phyloP scores from a whole-genome alignment of 768 basidiomycete genomes.

The Grammothele lineata region DNA sequence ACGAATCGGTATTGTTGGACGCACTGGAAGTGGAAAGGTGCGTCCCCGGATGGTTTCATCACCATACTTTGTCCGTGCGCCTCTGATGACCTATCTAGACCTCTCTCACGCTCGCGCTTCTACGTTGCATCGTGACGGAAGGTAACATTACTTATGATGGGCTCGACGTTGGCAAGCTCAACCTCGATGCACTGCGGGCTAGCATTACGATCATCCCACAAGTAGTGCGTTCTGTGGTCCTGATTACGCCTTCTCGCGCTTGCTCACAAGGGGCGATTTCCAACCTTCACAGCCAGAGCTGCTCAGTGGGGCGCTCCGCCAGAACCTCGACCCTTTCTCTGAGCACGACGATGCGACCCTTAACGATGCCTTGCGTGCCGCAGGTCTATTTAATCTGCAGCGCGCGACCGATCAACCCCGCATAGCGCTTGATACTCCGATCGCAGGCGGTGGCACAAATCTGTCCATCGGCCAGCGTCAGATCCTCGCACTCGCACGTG shows the following conservation, averaged over 20 bases:
- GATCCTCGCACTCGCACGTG: constrained; percentile 40
- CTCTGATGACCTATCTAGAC: constrained; percentile 29
- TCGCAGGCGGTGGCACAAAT: constrained; percentile 27
- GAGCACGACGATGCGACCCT: constrained; percentile 42
- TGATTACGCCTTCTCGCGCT: background rate
- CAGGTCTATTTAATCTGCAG: constrained; percentile 32
- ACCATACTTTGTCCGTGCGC: background rate
- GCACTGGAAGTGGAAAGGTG: constrained; percentile 52
- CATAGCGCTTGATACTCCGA: constrained; percentile 27
- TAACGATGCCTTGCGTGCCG: constrained; percentile 36
- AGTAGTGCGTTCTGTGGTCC: constrained; percentile 26
- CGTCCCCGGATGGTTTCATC: background rate
- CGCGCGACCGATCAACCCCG: constrained; percentile 22
- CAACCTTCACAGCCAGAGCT: constrained; percentile 31
- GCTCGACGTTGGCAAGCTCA: constrained; percentile 34
- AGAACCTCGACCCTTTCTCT: constrained; percentile 47
- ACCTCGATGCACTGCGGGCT: constrained; percentile 41
- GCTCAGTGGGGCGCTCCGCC: constrained; percentile 40
- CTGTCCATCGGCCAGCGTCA: constrained; percentile 42
- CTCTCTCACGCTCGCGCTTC: constrained; percentile 48
- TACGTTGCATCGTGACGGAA: constrained; percentile 45
- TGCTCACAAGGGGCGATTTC: background rate
- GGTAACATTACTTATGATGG: constrained; percentile 48
- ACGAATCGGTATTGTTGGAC: constrained; percentile 51
- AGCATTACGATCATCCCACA: constrained; percentile 44